Evolutionary conservation across 164 flowering plant species (phyloP), one percentile per base, ranked within the genome.

Genomic region (Umbilicus rupestris): DNA sequence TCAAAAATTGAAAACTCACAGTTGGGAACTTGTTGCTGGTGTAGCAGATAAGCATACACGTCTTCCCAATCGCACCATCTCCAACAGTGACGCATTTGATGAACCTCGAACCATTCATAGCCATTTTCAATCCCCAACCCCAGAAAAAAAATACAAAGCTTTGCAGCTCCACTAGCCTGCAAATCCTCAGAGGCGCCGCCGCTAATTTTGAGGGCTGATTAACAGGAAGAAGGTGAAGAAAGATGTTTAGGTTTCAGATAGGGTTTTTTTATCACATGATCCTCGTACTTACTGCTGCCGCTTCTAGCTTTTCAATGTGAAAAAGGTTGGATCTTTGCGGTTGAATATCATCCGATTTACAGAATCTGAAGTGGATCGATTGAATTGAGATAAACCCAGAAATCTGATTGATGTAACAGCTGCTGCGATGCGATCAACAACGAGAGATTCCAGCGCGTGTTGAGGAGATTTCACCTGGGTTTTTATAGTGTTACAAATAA

Each of bases 1-100:
- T 28, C 19, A 14, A 14, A 55, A 55, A 55, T 28, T 20, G 19
- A 24, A 33, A 68, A 68, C 79, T 71, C 78, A 92, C 96, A 72
- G 98, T 88, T 55, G 98, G 98, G 64, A 92, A 92, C 66, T 92
- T 92, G 90, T 92, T 92, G 68, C 94, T 92, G 31, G 98, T 92
- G 69, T 89, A 92, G 78, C 91, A 89, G 60, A 92, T 92, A 68
- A 92, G 96, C 98, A 92, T 84, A 74, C 95, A 92, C 65, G 98
- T 92, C 77, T 92, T 92, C 63, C 98, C 96, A 50, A 88, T 95
- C 79, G 98, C 98, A 17, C 98, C 98, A 82, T 92, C 98, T 42
- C 98, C 98, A 1, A 89, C 95, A 7, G 96, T 92, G 20, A 92
- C 98, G 71, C 98, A 92, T 74, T 92, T 92, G 84, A 92, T 92